A percentile compares a stretch with the other conserved stretches of the same genome.
Evolutionary conservation across 352 stramenopile genomes (phyloP).

Genomic region (Pelagophyceae sp.): DNA sequence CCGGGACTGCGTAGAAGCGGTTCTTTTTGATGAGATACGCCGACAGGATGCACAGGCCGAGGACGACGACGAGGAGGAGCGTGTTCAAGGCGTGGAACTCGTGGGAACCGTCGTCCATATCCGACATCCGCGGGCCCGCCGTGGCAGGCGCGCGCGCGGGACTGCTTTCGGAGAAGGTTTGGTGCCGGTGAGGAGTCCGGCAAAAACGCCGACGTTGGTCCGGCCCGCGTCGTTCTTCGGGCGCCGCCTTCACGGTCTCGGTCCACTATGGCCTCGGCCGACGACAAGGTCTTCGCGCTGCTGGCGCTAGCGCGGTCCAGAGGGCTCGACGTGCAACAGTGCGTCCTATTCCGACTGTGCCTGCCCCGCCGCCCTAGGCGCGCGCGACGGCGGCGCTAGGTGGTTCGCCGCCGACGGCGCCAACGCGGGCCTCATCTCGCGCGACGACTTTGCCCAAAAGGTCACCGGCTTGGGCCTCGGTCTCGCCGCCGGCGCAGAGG

Average conservation of each 20-base stretch:
- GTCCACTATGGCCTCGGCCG: too few relatives aligned
- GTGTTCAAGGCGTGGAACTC: conserved; percentile 24
- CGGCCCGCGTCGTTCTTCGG: too few relatives aligned
- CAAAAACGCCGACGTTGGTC: too few relatives aligned
- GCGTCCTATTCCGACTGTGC: background rate
- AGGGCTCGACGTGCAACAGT: background rate
- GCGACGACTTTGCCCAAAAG: conserved; percentile 13
- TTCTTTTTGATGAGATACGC: conserved; percentile 79
- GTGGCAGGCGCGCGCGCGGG: too few relatives aligned
- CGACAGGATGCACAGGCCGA: conserved; percentile 73
- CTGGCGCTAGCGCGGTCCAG: background rate
- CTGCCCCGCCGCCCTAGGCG: too few relatives aligned
- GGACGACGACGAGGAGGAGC: conserved; percentile 51
- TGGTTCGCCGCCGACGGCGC: background rate
- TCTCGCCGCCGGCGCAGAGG: conserved; percentile 12
- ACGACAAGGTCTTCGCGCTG: background rate
- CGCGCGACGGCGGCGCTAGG: too few relatives aligned
- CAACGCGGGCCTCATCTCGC: background rate
- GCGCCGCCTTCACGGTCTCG: too few relatives aligned
- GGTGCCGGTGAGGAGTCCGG: too few relatives aligned
- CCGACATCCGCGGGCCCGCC: too few relatives aligned
- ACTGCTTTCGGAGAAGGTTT: too few relatives aligned
- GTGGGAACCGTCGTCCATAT: conserved; percentile 1
- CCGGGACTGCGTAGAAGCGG: conserved; percentile 74
- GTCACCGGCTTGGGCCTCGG: conserved; percentile 16